Percentiles rank a stretch among this genome's conserved stretches.
These are phyloP conservation scores for Saturnispora ahearnii DNA, from an alignment of 805 yeast species.

Conservation along the genomic window DNA sequence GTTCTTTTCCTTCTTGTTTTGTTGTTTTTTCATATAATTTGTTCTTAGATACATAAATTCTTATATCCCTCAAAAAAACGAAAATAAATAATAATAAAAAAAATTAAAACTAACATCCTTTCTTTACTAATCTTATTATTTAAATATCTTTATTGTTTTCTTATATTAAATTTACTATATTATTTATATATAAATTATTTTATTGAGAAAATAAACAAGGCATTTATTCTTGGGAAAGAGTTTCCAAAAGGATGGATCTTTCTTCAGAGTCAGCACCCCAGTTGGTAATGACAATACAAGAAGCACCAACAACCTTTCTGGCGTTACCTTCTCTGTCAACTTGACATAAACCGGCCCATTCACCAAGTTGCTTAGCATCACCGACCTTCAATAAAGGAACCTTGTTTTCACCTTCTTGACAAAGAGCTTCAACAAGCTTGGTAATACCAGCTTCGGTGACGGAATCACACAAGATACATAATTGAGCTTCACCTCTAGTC, in stretches of 20 bases:
- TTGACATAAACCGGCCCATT: conserved; percentile 99
- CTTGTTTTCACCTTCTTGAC: conserved; percentile 94
- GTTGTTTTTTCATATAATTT: not conserved
- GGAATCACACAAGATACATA: conserved; percentile 95
- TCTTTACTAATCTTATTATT: not conserved
- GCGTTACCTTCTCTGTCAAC: conserved; percentile 99
- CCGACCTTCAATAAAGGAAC: conserved; percentile 98
- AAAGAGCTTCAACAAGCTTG: conserved; percentile 97
- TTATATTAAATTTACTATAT: not conserved
- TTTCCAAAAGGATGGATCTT: conserved; percentile 91
- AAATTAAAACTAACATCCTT: not conserved
- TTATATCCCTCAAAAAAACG: not conserved
- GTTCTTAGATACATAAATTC: not conserved
- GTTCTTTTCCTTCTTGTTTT: not conserved
- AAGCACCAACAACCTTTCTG: conserved; percentile 99
- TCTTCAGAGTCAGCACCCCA: conserved; percentile 99
- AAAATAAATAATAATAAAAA: no score
- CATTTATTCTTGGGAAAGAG: conserved; percentile 80
- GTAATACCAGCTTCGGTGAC: conserved; percentile 96
- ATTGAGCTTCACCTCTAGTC: conserved; percentile 94
- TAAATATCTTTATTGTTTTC: not conserved
- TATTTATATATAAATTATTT: not conserved
- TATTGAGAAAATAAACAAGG: not conserved
- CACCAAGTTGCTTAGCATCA: conserved; percentile 99
- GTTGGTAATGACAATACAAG: conserved; percentile 98